Base-by-base conservation (phyloP, 2,329 filamentous ascomycete species). In the Exophiala sp. region DNA sequence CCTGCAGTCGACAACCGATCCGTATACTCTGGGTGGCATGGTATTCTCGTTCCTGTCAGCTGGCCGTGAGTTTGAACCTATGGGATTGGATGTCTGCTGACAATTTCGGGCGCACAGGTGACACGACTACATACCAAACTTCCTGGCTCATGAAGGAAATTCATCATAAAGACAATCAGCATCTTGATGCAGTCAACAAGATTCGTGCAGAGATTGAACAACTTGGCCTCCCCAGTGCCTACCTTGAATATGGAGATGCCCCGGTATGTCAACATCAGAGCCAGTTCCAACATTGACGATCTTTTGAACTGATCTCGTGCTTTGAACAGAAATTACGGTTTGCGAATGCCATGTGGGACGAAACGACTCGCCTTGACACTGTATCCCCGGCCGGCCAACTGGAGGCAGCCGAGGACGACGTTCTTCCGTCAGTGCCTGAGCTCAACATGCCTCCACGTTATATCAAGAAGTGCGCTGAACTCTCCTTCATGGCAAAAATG, bases 301-400 rank as follows among this genome's bases (percentile, higher is more conserved):
- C 8, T 1, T 21, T 11, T 10, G 2, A 35, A 35, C 52, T 55
- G 24, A 55, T 36, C 2, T 9, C 11, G 5, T 41, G 6, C 11
- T 14, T 14, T 20, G 3, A 10, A 18, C 9, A 55, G 52, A 56
- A 40, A 40, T 11, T 56, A 21, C 48, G 54, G 21, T 56, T 56
- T 42, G 40, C 54, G 6, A 56, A 52, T 44, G 54, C 54, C n/a
- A 52, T 56, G 54, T 56, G 54, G 54, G 49, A 56, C 39, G 54
- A 56, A 45, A 44, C 36, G 7, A 41, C 54, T 40, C 54, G 54
- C n/a, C 49, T 56, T 16, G 49, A 56, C 54, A 56, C 54, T 11
- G 49, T 56, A 5, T 56, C 54, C 29, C 54, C 54, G 11, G 54
- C 54, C 12, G 54, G 54, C 21, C 54, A 56, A 21, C 38, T 56